Percentiles rank a stretch among this genome's conserved stretches.
phyloP scores from a whole-genome alignment of 1,139 yeast genomes.

The Scheffersomyces titani region DNA sequence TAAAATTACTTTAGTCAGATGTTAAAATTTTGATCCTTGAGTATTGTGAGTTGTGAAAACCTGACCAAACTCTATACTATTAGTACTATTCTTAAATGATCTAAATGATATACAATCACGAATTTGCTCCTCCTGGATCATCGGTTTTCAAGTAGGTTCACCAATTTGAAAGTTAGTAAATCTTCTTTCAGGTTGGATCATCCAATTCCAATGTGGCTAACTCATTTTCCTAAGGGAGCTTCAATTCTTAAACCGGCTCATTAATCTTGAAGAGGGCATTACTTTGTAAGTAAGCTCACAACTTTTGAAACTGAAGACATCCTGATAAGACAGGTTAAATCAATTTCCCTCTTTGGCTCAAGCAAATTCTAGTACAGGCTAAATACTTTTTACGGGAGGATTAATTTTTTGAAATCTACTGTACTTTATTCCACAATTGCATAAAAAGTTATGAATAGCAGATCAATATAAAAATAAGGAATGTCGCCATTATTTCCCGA shows the following conservation, averaged over 20 bases:
- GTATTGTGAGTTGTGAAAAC: no score
- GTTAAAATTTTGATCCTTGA: no score
- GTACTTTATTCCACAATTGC: no score
- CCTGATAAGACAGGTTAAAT: background rate
- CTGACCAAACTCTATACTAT: no score
- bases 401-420: background rate
- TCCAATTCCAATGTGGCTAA: background rate
- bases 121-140: background rate
- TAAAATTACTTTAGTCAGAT: no score
- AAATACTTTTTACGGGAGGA: background rate
- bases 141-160: background rate
- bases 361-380: background rate
- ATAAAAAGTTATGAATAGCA: no score
- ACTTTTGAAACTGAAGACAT: background rate
- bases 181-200: background rate
- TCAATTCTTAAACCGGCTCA: background rate
- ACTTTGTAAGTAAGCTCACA: background rate
- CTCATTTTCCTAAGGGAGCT: background rate
- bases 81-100: no score
- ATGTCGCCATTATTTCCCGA: no score
- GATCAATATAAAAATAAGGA: no score
- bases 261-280: background rate
- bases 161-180: background rate
- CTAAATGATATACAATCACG: no score
- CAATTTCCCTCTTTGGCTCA: background rate